Conservation (phyloP, 1,284 basidiomycete species). For the Meira miltonrushii region DNA sequence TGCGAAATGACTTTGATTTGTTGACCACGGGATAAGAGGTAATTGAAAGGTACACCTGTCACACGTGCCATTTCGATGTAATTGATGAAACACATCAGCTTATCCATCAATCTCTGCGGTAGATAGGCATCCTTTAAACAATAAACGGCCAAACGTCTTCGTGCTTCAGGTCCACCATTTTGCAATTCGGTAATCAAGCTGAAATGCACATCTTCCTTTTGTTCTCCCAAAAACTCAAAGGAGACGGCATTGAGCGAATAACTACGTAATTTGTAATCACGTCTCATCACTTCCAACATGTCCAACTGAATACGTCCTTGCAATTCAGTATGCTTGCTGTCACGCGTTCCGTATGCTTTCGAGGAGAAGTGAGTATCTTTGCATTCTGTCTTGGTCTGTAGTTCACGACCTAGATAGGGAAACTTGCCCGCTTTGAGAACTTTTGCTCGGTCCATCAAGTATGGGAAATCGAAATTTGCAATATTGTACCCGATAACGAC, state of each 20-base stretch:
- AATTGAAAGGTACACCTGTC: conserved; percentile 53
- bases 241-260: conserved; percentile 52
- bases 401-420: conserved; percentile 48
- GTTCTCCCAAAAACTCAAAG: conserved; percentile 51
- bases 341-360: conserved; percentile 51
- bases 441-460: conserved; percentile 50
- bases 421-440: conserved; percentile 46
- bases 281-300: conserved; percentile 53
- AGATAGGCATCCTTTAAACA: conserved; percentile 53
- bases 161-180: conserved; percentile 48
- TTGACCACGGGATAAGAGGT: conserved; percentile 50
- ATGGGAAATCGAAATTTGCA: conserved; percentile 52
- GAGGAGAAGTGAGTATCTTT: conserved; percentile 53
- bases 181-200: conserved; percentile 52
- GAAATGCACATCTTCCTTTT: conserved; percentile 52
- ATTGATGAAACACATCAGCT: conserved; percentile 53
- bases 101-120: conserved; percentile 51
- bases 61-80: conserved; percentile 52
- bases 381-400: conserved; percentile 43
- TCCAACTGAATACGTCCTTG: conserved; percentile 52
- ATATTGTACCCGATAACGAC: conserved; percentile 52
- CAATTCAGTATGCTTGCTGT: conserved; percentile 50
- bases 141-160: conserved; percentile 50
- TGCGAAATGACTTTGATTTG: conserved; percentile 52
- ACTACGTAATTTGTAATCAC: conserved; percentile 51